phyloP scores from a whole-genome alignment of 768 basidiomycete species.

The Peribolospora kevripleyi region DNA sequence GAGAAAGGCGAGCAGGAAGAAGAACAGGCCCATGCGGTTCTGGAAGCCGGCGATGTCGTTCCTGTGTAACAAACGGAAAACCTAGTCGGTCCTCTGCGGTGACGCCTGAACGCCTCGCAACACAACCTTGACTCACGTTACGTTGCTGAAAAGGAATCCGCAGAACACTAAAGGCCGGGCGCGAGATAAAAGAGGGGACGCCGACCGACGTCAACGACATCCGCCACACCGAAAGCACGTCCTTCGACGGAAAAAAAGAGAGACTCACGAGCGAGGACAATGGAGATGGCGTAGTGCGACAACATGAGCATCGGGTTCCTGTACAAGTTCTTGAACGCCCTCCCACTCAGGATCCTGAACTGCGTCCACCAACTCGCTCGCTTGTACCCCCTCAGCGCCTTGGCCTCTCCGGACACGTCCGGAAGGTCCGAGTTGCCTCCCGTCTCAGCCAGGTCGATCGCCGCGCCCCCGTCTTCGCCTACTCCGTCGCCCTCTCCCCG shows the following conservation, averaged over 20 bases:
- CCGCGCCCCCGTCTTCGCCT: conserved; percentile 15
- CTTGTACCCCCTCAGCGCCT: conserved; percentile 24
- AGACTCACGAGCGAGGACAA: conserved; percentile 53
- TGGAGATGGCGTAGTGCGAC: conserved; percentile 68
- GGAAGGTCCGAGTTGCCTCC: conserved; percentile 34
- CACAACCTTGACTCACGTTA: conserved; percentile 30
- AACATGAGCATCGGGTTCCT: conserved; percentile 74
- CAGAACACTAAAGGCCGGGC: conserved; percentile 40
- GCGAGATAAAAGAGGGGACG: background rate
- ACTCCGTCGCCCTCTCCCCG: conserved; percentile 10
- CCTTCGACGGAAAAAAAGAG: background rate
- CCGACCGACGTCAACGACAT: background rate
- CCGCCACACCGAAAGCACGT: background rate
- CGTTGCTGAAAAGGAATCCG: conserved; percentile 74
- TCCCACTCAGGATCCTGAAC: conserved; percentile 76
- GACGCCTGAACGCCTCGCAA: background rate
- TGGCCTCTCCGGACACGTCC: conserved; percentile 33
- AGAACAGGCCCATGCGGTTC: conserved; percentile 77
- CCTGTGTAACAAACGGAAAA: conserved; percentile 17
- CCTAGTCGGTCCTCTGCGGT: background rate
- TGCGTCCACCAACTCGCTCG: conserved; percentile 72
- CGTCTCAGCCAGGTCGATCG: conserved; percentile 37
- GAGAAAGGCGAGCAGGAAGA: conserved; percentile 88
- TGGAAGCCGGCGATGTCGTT: conserved; percentile 96
- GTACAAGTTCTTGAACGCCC: conserved; percentile 96